Percentiles rank a stretch among this genome's conserved stretches.
These are phyloP conservation scores for Thielaviopsis ethacetica DNA, from an alignment of 2,329 filamentous ascomycete species.

Conservation along the genomic window DNA sequence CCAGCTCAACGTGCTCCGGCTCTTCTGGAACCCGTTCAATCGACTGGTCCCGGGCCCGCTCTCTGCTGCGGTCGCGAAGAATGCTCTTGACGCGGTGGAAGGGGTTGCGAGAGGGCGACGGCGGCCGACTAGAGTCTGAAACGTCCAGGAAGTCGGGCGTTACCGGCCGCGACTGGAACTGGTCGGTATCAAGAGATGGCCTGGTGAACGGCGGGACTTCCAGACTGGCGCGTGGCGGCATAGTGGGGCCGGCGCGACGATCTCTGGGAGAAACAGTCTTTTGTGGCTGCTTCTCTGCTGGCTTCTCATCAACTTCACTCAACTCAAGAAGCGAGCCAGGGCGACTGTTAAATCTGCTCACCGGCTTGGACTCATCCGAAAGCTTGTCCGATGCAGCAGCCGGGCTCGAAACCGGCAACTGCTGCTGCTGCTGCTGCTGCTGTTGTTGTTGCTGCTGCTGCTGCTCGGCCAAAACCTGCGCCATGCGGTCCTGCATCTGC, in stretches of 20 bases:
- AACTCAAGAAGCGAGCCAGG: slow-evolving; percentile 23
- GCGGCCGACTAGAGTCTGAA: slow-evolving; percentile 35
- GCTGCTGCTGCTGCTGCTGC: not conserved
- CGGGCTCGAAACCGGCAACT: not conserved
- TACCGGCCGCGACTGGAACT: not conserved
- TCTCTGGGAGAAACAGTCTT: slow-evolving; percentile 15
- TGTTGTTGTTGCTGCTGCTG: slow-evolving; percentile 1
- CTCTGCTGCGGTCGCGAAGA: slow-evolving; percentile 27
- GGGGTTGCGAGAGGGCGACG: slow-evolving; percentile 46
- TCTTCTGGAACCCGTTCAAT: slow-evolving; percentile 8
- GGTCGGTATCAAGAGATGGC: slow-evolving; percentile 1
- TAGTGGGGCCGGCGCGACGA: slow-evolving; percentile 23
- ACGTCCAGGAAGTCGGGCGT: slow-evolving; percentile 1
- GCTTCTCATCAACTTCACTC: slow-evolving; percentile 25
- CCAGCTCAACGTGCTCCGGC: not conserved
- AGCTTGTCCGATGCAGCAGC: not conserved
- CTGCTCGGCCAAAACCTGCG: slow-evolving; percentile 30
- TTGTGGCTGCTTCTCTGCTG: not conserved
- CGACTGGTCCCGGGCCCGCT: slow-evolving; percentile 3
- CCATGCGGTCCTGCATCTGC: slow-evolving; percentile 45
- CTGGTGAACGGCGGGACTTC: slow-evolving; percentile 13
- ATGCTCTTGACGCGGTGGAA: slow-evolving; percentile 38
- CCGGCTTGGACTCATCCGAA: slow-evolving; percentile 15
- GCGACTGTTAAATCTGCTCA: slow-evolving; percentile 20
- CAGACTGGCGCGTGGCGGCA: not conserved